Evolutionary conservation across 2,329 filamentous ascomycete genomes (phyloP).

Genomic region (Fusarium chaquense): DNA sequence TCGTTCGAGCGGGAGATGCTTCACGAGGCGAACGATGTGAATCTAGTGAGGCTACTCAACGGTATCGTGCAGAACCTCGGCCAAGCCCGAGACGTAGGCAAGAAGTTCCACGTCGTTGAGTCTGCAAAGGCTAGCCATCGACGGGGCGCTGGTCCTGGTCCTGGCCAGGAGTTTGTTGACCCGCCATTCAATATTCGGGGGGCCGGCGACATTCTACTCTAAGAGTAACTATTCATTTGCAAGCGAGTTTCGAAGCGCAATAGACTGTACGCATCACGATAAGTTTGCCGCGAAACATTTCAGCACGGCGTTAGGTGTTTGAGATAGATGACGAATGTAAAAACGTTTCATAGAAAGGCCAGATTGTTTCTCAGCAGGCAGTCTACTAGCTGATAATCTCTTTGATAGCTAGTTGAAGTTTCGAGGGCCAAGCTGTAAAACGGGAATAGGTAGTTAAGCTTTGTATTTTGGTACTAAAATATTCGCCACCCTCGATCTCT

Average conservation of each 20-base stretch:
- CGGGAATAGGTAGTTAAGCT: background rate
- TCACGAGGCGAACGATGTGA: slow-evolving; percentile 86
- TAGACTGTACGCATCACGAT: background rate
- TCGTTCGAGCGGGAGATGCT: slow-evolving; percentile 78
- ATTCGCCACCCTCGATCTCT: background rate
- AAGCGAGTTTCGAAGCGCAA: background rate
- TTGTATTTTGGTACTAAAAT: background rate
- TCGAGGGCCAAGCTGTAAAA: background rate
- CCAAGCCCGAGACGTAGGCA: slow-evolving; percentile 78
- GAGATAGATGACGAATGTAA: slow-evolving; percentile 32
- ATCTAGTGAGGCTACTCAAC: slow-evolving; percentile 80
- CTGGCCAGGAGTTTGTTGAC: slow-evolving; percentile 39
- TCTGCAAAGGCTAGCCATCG: slow-evolving; percentile 43
- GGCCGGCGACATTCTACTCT: slow-evolving; percentile 52
- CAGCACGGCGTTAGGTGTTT: slow-evolving; percentile 48
- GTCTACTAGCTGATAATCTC: background rate
- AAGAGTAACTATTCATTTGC: background rate
- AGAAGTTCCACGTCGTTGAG: slow-evolving; percentile 76
- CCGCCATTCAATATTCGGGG: slow-evolving; percentile 45
- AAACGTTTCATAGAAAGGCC: slow-evolving; percentile 12
- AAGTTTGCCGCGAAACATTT: slow-evolving; percentile 30
- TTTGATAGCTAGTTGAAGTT: background rate
- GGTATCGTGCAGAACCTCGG: slow-evolving; percentile 79
- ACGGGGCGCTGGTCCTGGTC: slow-evolving; percentile 28
- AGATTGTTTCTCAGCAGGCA: background rate